A percentile compares a stretch with the other conserved stretches of the same genome.
Evolutionary conservation across 257 asterid species (phyloP).

Genomic region (Fraxinus excelsior): DNA sequence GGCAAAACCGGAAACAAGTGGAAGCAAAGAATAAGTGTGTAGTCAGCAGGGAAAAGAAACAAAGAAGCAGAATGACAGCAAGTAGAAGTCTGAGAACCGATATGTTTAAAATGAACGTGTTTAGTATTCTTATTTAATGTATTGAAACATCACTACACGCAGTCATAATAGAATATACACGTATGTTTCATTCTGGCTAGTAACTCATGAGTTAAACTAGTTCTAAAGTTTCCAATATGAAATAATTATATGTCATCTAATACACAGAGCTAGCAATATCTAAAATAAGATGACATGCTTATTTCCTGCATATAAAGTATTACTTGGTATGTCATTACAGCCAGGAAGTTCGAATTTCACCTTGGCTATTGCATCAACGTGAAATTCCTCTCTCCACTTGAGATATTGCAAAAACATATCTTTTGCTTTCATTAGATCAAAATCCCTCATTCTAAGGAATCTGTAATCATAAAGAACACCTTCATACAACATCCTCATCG

Average conservation of each 20-base stretch:
- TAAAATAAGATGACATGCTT: not conserved
- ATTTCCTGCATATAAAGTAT: not conserved
- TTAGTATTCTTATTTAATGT: not conserved
- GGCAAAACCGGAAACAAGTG: not conserved
- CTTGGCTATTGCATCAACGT: conserved; percentile 55
- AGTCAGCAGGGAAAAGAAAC: not conserved
- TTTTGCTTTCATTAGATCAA: conserved; percentile 55
- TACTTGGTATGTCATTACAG: not conserved
- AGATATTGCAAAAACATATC: conserved; percentile 56
- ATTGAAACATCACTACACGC: not conserved
- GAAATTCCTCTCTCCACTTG: conserved; percentile 69
- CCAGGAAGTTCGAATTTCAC: conserved; percentile 26
- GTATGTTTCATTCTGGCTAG: not conserved
- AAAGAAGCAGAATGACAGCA: not conserved
- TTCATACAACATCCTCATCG: not conserved
- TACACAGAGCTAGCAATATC: not conserved
- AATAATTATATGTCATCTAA: not conserved
- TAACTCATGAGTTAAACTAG: not conserved
- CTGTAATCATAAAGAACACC: conserved; percentile 37
- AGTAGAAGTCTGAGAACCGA: not conserved
- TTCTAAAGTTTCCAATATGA: not conserved
- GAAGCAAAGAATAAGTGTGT: not conserved
- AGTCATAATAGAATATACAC: not conserved
- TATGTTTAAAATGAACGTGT: not conserved
- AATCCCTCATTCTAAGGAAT: conserved; percentile 77